phyloP scores from a whole-genome alignment of 2,329 filamentous ascomycete species.

The Fusarium torulosum region DNA sequence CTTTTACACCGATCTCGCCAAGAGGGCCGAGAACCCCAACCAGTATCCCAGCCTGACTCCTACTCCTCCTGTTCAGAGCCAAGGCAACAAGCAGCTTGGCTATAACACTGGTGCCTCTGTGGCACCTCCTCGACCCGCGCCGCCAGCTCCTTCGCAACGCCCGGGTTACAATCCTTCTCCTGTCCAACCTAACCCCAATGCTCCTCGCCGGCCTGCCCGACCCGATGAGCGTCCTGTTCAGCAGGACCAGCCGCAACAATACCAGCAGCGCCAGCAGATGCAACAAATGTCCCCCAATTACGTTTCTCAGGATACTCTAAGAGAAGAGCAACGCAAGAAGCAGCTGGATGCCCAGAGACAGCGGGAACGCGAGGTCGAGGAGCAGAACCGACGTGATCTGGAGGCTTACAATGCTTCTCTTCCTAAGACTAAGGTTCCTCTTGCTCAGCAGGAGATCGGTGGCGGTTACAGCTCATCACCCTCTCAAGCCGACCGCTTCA shows the following conservation, averaged over 20 bases:
- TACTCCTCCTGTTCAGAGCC: slow-evolving; percentile 69
- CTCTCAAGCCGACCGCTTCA: slow-evolving; percentile 76
- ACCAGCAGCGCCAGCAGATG: slow-evolving; percentile 69
- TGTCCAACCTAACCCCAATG: slow-evolving; percentile 53
- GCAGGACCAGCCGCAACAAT: slow-evolving; percentile 63
- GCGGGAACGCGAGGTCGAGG: slow-evolving; percentile 65
- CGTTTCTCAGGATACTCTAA: slow-evolving; percentile 61
- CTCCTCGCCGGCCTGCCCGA: slow-evolving; percentile 60
- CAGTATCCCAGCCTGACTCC: slow-evolving; percentile 77
- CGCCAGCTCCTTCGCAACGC: slow-evolving; percentile 59
- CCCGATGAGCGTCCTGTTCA: slow-evolving; percentile 54
- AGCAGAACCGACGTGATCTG: slow-evolving; percentile 79
- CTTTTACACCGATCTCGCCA: slow-evolving; percentile 87
- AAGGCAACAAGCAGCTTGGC: slow-evolving; percentile 73
- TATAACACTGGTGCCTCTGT: slow-evolving; percentile 70
- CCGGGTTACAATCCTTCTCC: slow-evolving; percentile 57
- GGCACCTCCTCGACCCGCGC: slow-evolving; percentile 76
- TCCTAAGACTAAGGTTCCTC: slow-evolving; percentile 81
- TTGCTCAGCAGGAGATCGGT: slow-evolving; percentile 92
- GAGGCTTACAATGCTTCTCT: slow-evolving; percentile 92
- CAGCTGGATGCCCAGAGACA: slow-evolving; percentile 71
- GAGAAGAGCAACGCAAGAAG: slow-evolving; percentile 72
- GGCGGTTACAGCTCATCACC: slow-evolving; percentile 63
- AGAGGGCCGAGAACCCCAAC: slow-evolving; percentile 77
- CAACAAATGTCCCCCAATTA: slow-evolving; percentile 69